Base-by-base conservation (phyloP, 2,329 filamentous ascomycete species). In the Penicillium sp. region DNA sequence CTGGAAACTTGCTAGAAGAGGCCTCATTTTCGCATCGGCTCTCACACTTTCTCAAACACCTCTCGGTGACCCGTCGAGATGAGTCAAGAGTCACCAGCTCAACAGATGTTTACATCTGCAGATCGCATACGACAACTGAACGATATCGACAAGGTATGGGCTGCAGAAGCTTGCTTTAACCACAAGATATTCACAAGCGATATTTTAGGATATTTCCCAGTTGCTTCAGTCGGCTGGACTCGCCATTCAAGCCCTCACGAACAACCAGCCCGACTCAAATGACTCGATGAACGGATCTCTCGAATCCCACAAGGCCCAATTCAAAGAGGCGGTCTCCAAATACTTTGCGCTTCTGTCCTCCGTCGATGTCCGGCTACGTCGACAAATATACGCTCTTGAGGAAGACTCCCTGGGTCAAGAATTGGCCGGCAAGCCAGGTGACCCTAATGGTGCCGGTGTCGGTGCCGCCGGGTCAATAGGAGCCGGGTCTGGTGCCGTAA, bases 101-200 rank as follows among this genome's bases (percentile, higher is more conserved):
- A 66, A 45, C 55, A 64, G 37, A 61, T 58, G n/a, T 86, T 90
- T 56, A 86, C 82, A 8, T 79, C 85, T 32, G 79, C 85, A 36
- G 86, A 94, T 65, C 87, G 86, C 55, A 89, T 95, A 55, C 76
- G 84, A 48, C 88, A 94, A 61, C 80, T 95, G 47, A 85, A 84
- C 57, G 81, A 84, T 37, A 86, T 95, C 58, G 89, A 94, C 70
- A 80, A 80, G 62, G 82, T 84, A 63, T 35, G 49, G 25, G 45
- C 28, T 29, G 13, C 36, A 38, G 11, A 43, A 38, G 13, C 43
- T 34, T 13, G 26, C 36, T 5, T 7, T 35, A 24, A 24, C 24
- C n/a, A 34, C 5, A 11, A 36, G 29, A 12, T 8, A 38, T 8
- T 9, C 4, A 5, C 35, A 42, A 34, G 45, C 9, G 9, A 3